phyloP scores from a whole-genome alignment of 2,329 filamentous ascomycete genomes.

The Myriosclerotinia curreyana region DNA sequence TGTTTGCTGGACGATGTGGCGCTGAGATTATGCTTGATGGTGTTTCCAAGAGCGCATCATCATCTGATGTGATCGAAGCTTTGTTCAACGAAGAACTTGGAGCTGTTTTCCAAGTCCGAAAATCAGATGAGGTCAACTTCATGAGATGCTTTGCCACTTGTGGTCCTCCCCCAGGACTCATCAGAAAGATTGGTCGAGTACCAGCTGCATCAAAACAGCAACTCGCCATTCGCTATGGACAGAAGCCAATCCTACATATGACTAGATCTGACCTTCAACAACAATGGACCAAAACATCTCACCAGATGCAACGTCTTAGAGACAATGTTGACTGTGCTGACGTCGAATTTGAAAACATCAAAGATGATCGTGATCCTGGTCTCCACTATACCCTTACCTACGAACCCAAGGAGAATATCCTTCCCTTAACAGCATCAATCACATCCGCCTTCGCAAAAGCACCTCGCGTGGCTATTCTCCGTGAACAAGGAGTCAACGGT shows the following conservation, averaged over 20 bases:
- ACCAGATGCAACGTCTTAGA: slow-evolving; percentile 84
- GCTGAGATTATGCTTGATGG: slow-evolving; percentile 80
- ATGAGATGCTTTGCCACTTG: slow-evolving; percentile 87
- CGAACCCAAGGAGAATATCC: slow-evolving; percentile 68
- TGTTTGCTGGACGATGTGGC: slow-evolving; percentile 92
- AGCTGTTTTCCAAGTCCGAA: slow-evolving; percentile 91
- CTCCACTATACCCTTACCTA: slow-evolving; percentile 81
- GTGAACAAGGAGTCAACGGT: slow-evolving; percentile 94
- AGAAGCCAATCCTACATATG: slow-evolving; percentile 65
- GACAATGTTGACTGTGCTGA: slow-evolving; percentile 88
- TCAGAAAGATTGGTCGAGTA: slow-evolving; percentile 80
- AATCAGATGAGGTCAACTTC: slow-evolving; percentile 80
- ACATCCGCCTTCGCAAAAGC: slow-evolving; percentile 52
- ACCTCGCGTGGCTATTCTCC: slow-evolving; percentile 83
- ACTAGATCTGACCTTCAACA: slow-evolving; percentile 74
- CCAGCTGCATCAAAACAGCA: slow-evolving; percentile 68
- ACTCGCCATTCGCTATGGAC: slow-evolving; percentile 70
- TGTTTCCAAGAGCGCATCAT: slow-evolving; percentile 59
- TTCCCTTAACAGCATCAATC: slow-evolving; percentile 59
- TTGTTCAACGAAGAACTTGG: slow-evolving; percentile 97
- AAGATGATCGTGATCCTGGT: slow-evolving; percentile 75
- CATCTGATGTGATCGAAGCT: slow-evolving; percentile 63
- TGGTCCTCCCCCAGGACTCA: slow-evolving; percentile 75
- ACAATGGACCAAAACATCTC: slow-evolving; percentile 84
- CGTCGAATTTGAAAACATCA: slow-evolving; percentile 72